Evolutionary conservation across 371 early-diverging fungal species (phyloP), one percentile per base, ranked within the genome.

Genomic region (Apophysomyces elegans): DNA sequence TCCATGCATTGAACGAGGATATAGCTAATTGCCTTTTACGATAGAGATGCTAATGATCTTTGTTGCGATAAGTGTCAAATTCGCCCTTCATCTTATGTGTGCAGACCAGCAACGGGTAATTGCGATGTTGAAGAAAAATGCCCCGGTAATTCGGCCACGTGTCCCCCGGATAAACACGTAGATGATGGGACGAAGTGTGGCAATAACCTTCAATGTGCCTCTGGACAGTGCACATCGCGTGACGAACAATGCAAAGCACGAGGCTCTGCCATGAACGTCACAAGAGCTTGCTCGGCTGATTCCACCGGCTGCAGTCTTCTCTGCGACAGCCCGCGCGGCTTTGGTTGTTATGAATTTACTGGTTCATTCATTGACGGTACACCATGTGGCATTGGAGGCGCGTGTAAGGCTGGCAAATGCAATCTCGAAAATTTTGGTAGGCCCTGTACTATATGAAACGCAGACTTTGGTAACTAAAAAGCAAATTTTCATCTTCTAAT

Each of bases 301-400:
- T 69, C 72, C 7, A 80, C 81, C 6, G 70, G 81, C 46, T 94
- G 94, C 56, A 85, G 86, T 26, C 65, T 94, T 60, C 77, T 84
- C 41, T 94, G 94, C 72, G 83, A 86, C 56, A 79, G 81, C 50
- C 90, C 90, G 1, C 73, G 76, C 12, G 64, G 77, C 4, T 62
- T 77, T 37, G 72, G 67, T 1, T 95, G 96, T 73, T 72, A 87
- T 12, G 68, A 85, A 18, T 83, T 95, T 65, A 89, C 87, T 4
- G 94, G 94, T 4, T 80, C 80, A 58, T 96, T 95, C 68, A 70
- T 93, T n/a, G 96, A 97, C 66, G 98, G 96, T 37, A 93, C 96
- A 0, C 82, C 91, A 0, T 97, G 98, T 71, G 96, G 96, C 6
- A 75, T 83, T 64, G 84, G 80, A 38, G 93, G 93, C 11, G 64